Conservation (phyloP, 371 early-diverging fungal genomes). For the Conidiobolus incongruus region DNA sequence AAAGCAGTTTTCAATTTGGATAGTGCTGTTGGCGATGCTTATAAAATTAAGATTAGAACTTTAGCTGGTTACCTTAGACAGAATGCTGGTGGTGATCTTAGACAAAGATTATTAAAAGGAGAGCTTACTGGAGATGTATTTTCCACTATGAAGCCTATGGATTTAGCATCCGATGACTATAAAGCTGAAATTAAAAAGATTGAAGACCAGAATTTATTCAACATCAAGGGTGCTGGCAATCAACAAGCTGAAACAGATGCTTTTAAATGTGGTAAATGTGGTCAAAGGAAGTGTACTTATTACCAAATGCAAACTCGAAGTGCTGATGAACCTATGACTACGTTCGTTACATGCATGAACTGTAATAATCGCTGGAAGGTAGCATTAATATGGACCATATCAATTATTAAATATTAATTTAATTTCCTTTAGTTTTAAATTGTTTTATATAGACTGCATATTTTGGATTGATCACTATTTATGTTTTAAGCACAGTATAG, state of each 20-base stretch:
- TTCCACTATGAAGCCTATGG: slow-evolving; percentile 60
- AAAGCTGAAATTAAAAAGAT: slow-evolving; percentile 44
- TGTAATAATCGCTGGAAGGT: slow-evolving; percentile 78
- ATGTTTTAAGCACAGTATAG: too few species aligned
- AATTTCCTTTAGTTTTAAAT: too few species aligned
- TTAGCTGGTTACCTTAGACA: slow-evolving; percentile 60
- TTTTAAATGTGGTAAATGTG: slow-evolving; percentile 92
- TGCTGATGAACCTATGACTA: slow-evolving; percentile 98
- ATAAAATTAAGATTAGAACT: slow-evolving; percentile 63
- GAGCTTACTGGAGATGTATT: slow-evolving; percentile 31
- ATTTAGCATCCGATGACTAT: slow-evolving; percentile 73
- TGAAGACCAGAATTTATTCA: slow-evolving; percentile 43
- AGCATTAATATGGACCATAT: too few species aligned
- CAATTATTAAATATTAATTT: too few species aligned
- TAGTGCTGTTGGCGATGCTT: slow-evolving; percentile 18
- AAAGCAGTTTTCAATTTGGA: slow-evolving; percentile 26
- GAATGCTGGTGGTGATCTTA: slow-evolving; percentile 57
- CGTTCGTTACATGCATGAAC: slow-evolving; percentile 68
- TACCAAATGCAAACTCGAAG: slow-evolving; percentile 96
- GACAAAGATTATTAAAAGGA: slow-evolving; percentile 46
- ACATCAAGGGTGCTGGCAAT: slow-evolving; percentile 56
- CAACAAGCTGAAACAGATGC: slow-evolving; percentile 74
- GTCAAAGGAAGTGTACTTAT: slow-evolving; percentile 66
- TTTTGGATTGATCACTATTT: too few species aligned
- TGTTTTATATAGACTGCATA: too few species aligned